Base-by-base conservation (phyloP, 805 yeast species). In the Wickerhamia fluorescens region DNA sequence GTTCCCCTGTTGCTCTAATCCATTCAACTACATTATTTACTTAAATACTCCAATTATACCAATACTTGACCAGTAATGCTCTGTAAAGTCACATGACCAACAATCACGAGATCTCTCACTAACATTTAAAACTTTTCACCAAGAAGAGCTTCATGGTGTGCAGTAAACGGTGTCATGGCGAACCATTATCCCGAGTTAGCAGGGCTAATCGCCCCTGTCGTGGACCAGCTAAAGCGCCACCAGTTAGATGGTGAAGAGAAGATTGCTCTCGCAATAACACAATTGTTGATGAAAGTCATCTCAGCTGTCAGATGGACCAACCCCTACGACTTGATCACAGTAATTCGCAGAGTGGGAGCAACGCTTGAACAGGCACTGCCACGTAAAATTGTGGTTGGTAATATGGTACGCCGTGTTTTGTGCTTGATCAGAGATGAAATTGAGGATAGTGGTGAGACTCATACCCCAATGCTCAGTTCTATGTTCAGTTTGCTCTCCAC, bases 271-370 rank as follows among this genome's bases (percentile, higher is more conserved):
- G 92, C 83, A 30, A 84, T 95, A 6, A 79, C 95, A 12, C 94
- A 86, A 42, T 61, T 89, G 28, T 56, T 92, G 37, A 80, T 85
- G 74, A 72, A 95, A 52, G 92, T 86, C 29, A 78, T 87, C 13
- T 85, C 96, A 1, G 82, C 82, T 8, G 84, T 92, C 2, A 68
- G 95, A 50, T 92, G 97, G 97, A 65, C 73, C 28, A 73, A 75
- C 34, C 73, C 85, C 7, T 78, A 73, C 35, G 86, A 83, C 36
- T 65, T 89, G 37, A 78, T 89, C 16, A 56, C 56, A 11, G 75
- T 81, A 34, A 75, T 89, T 41, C 75, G 94, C 44, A 64, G 66
- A 31, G 73, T 88, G 12, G 98, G 97, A 6, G 61, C 62, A 22
- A 58, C 70, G 18, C 58, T 92, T 27, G 74, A 75, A 21, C 72